Evolutionary conservation across 1,284 basidiomycete genomes (phyloP).

Genomic region (Ceratobasidium sp.): DNA sequence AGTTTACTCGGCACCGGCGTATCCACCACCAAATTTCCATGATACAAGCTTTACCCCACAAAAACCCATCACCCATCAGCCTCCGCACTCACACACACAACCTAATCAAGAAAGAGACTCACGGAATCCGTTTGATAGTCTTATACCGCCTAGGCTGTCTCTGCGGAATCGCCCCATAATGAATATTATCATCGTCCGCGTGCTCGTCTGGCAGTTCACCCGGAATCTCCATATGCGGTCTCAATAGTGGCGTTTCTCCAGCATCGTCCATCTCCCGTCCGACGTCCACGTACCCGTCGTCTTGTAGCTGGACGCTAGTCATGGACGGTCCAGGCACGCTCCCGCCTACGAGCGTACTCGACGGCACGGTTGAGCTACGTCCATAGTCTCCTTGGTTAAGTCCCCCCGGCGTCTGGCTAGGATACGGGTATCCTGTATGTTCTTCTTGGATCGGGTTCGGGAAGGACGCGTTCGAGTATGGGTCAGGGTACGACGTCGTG

Average conservation of each 20-base stretch:
- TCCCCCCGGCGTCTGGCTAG: background rate
- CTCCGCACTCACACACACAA: conserved; percentile 4
- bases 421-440: conserved; percentile 29
- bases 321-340: conserved; percentile 20
- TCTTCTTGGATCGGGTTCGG: conserved; percentile 36
- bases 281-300: conserved; percentile 39
- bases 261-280: conserved; percentile 32
- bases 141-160: conserved; percentile 88
- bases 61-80: background rate
- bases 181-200: conserved; percentile 56
- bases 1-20: conserved; percentile 88
- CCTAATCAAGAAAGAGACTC: too few relatives aligned
- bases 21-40: conserved; percentile 92
- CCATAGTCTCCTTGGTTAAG: background rate
- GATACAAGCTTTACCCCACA: conserved; percentile 72
- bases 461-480: conserved; percentile 4
- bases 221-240: conserved; percentile 13
- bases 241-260: conserved; percentile 29
- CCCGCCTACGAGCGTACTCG: background rate
- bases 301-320: conserved; percentile 23
- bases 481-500: conserved; percentile 22
- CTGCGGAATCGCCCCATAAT: conserved; percentile 88
- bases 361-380: background rate
- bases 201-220: conserved; percentile 4
- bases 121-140: conserved; percentile 90